Conservation (phyloP, 805 yeast genomes). For the Blastobotrys mokoenaii region DNA sequence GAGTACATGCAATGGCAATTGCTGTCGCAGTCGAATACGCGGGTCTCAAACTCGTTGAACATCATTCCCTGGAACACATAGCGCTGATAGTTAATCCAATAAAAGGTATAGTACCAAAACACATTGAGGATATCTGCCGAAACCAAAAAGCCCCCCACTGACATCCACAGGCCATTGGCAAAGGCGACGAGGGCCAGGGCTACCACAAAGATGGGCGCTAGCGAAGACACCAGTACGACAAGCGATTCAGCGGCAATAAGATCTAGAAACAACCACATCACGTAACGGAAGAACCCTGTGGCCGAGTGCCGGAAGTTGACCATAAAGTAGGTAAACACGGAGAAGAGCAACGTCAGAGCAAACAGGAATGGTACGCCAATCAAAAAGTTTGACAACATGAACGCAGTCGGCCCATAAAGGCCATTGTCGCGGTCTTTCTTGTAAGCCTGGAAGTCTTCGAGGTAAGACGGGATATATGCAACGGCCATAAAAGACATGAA, state of each 20-base stretch:
- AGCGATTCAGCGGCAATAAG: slow-evolving; percentile 35
- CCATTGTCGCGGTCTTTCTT: slow-evolving; percentile 32
- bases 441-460: slow-evolving; percentile 30
- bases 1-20: slow-evolving; percentile 32
- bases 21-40: slow-evolving; percentile 27
- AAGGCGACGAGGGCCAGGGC: slow-evolving; percentile 35
- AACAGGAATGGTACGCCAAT: slow-evolving; percentile 34
- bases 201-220: slow-evolving; percentile 32
- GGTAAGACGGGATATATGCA: slow-evolving; percentile 34
- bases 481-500: slow-evolving; percentile 40
- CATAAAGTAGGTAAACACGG: slow-evolving; percentile 32
- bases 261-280: slow-evolving; percentile 34
- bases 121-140: slow-evolving; percentile 28
- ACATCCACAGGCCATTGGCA: slow-evolving; percentile 38
- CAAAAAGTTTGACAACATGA: slow-evolving; percentile 30
- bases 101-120: slow-evolving; percentile 36
- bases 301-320: slow-evolving; percentile 27
- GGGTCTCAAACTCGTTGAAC: slow-evolving; percentile 31
- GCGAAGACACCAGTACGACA: slow-evolving; percentile 30
- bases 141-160: slow-evolving; percentile 36
- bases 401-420: slow-evolving; percentile 32
- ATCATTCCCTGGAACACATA: slow-evolving; percentile 38
- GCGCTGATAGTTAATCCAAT: slow-evolving; percentile 36
- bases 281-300: slow-evolving; percentile 29
- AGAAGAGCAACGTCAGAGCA: slow-evolving; percentile 27